Base-by-base conservation (phyloP, 768 basidiomycete genomes). In the Lactifluus subvellereus region DNA sequence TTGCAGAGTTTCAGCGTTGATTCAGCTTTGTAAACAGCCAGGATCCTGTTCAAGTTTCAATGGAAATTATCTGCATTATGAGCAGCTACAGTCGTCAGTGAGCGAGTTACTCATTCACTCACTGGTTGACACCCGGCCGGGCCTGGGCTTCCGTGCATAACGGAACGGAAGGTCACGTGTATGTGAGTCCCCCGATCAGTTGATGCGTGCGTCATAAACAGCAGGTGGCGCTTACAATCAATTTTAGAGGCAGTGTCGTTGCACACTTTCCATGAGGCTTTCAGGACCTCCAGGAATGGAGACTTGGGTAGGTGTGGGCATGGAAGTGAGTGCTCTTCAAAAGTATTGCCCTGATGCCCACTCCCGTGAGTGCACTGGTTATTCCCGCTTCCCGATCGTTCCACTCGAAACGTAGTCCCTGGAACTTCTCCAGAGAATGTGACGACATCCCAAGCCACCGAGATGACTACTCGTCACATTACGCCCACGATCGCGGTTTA, bases 251-350 rank as follows among this genome's bases (percentile, higher is more conserved):
- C 67, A 32, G 59, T 67, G 42, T 59, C 61, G 43, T 53, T 60
- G 22, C 66, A 63, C 57, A 18, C 59, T 56, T 61, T 47, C 61
- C 62, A 67, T 47, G 68, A 66, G 62, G 37, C 68, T 62, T 54
- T 63, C 32, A 37, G 20, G 22, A 20, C 51, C 33, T 33, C 22
- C 1, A 40, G 30, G 42, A 55, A 43, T 55, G 40, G 40, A 4
- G 18, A n/a, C 8, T 8, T 16, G 43, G 18, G 42, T 33, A 16
- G 52, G 40, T 9, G 33, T 43, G 9, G 14, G 11, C 37, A 18
- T 54, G 49, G 40, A 40, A 22, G 22, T 32, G 20, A n/a, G 18
- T 38, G 18, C 47, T 13, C 9, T 37, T 45, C n/a, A 30, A 38
- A 20, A 40, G 54, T 52, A 10, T 57, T 18, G 45, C 16, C 7